phyloP scores from a whole-genome alignment of 768 basidiomycete species.

The Zangia roseola region DNA sequence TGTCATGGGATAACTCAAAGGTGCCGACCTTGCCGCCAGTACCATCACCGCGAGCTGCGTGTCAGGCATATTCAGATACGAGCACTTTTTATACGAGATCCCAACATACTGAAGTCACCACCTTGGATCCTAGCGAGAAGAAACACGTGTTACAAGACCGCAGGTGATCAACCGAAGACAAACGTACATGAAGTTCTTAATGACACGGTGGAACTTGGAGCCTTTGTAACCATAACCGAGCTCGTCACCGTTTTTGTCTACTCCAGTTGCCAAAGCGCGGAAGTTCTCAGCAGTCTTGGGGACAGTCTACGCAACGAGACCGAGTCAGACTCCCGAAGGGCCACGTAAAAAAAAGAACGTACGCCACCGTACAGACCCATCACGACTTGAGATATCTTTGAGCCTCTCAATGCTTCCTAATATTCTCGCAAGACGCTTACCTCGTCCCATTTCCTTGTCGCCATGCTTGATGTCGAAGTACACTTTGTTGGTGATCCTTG shows the following conservation, averaged over 20 bases:
- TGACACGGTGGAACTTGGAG: conserved; percentile 95
- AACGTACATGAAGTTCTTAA: conserved; percentile 86
- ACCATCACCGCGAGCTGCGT: conserved; percentile 77
- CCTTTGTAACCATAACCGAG: conserved; percentile 93
- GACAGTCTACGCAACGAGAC: conserved; percentile 58
- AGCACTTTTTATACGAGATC: conserved; percentile 9
- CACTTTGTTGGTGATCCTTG: conserved; percentile 88
- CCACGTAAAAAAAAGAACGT: conserved; percentile 23
- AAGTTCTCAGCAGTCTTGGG: conserved; percentile 98
- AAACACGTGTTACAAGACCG: not conserved
- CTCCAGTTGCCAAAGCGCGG: conserved; percentile 85
- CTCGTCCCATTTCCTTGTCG: conserved; percentile 77
- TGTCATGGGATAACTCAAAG: not conserved
- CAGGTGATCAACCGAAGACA: not conserved
- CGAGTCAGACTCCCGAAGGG: not conserved
- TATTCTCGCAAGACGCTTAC: conserved; percentile 41
- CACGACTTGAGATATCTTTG: conserved; percentile 49
- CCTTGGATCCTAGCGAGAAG: conserved; percentile 80
- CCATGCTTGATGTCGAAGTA: conserved; percentile 96
- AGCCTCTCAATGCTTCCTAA: not conserved
- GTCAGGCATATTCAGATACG: conserved; percentile 12
- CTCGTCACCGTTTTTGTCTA: conserved; percentile 59
- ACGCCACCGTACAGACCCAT: conserved; percentile 92
- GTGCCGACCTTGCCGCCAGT: conserved; percentile 80
- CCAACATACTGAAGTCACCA: conserved; percentile 89